phyloP scores from a whole-genome alignment of 2,329 filamentous ascomycete species.

The Phaeosphaeriaceae sp. region DNA sequence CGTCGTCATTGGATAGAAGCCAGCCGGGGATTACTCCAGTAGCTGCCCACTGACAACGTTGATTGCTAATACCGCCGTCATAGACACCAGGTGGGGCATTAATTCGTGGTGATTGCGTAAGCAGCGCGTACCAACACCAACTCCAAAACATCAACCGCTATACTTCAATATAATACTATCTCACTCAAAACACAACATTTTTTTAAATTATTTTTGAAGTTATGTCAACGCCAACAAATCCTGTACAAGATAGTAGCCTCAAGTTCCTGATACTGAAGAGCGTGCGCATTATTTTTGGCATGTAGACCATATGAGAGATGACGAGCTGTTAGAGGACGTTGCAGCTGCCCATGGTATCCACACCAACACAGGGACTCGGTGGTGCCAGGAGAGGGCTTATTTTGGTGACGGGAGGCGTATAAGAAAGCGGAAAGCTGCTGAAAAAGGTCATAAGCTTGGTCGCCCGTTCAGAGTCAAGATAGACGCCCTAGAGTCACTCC shows the following conservation, averaged over 20 bases:
- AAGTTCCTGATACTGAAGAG: background rate
- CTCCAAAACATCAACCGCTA: no score
- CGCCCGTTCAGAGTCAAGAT: background rate
- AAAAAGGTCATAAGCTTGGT: background rate
- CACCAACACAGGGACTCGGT: background rate
- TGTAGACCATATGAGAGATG: background rate
- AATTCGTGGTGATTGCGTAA: no score
- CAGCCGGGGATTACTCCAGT: no score
- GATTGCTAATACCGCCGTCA: no score
- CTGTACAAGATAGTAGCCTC: background rate
- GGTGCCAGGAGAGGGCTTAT: background rate
- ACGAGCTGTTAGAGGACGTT: background rate
- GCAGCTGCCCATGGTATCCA: background rate
- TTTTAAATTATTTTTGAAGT: no score
- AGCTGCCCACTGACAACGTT: no score
- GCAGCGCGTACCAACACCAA: no score
- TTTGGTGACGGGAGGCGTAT: background rate
- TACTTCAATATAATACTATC: no score
- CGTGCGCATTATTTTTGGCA: constrained; percentile 2
- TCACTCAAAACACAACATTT: no score
- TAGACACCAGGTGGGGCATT: no score
- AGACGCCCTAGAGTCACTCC: background rate
- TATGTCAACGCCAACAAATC: background rate
- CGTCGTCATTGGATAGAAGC: no score
- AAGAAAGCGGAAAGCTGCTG: constrained; percentile 1